Base-by-base conservation (phyloP, 306 rosid species). In the Dalbergia cultrata region DNA sequence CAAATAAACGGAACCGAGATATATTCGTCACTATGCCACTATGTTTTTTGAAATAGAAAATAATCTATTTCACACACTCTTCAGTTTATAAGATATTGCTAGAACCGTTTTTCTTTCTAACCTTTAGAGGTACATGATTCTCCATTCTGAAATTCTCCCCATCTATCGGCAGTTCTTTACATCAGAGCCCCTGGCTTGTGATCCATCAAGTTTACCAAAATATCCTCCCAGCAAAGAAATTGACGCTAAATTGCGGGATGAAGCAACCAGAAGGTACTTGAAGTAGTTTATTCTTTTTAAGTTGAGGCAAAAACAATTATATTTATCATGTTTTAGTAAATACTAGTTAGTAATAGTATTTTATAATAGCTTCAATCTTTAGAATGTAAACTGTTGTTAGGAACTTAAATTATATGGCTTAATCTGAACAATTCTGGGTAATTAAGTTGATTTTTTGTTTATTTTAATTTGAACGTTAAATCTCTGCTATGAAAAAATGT, bases 191-290 rank as follows among this genome's bases (percentile, higher is more conserved):
- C 80, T 91, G 66, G 89, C 99, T 60, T 93, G 98, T 80, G 98
- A 95, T 71, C 91, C 99, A 70, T 91, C 98, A 81, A 93, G 82
- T 82, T 86, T 95, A 77, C 99, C 99, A 22, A 89, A 90, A 82
- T 95, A 93, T 88, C 92, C 96, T 79, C 97, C 98, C 54, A 89
- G 93, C 89, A 95, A 95, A 85, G 99, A 95, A 83, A 95, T 95
- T 52, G 98, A 95, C 54, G 90, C 94, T 14, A 95, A 95, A 86
- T 78, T 95, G 79, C 94, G 88, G 67, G 96, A 90, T 37, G 97
- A 83, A 81, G 89, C 76, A 81, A 87, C 83, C 41, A 87, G 91
- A 89, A 90, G 98, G 99, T 95, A 91, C 83, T 39, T 47, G 14
- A 33, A 74, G 43, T 70, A 50, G 50, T 41, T 82, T 21, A 49